Evolutionary conservation across 2,329 filamentous ascomycete species (phyloP).

Genomic region (Pseudocercospora ulei): DNA sequence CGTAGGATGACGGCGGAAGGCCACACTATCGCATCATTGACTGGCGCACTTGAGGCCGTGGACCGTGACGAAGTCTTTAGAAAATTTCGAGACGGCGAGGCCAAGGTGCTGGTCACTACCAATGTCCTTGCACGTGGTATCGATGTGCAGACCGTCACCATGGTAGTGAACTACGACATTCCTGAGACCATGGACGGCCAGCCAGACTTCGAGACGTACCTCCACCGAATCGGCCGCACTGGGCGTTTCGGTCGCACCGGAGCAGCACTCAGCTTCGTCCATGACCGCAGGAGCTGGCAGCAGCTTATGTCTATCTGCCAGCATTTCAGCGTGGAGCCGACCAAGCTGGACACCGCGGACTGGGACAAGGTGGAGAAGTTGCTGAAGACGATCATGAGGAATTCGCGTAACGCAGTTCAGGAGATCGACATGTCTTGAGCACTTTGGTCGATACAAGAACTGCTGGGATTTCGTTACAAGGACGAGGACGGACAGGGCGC

Average conservation of each 20-base stretch:
- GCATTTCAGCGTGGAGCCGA: constrained; percentile 71
- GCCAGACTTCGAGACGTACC: constrained; percentile 87
- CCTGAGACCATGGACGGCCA: constrained; percentile 51
- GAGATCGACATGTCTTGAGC: constrained; percentile 19
- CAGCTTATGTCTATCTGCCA: constrained; percentile 70
- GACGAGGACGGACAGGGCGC: background rate
- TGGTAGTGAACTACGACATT: constrained; percentile 90
- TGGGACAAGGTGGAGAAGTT: constrained; percentile 83
- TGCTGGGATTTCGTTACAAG: background rate
- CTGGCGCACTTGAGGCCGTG: constrained; percentile 73
- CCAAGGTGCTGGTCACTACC: constrained; percentile 95
- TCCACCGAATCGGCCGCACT: constrained; percentile 94
- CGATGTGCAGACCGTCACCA: constrained; percentile 80
- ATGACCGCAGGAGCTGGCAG: constrained; percentile 69
- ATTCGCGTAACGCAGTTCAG: constrained; percentile 27
- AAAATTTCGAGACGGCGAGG: constrained; percentile 72
- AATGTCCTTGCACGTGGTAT: constrained; percentile 95
- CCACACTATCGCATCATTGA: constrained; percentile 82
- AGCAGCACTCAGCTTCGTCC: constrained; percentile 89
- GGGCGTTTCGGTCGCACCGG: constrained; percentile 94
- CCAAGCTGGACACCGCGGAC: constrained; percentile 71
- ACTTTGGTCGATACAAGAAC: background rate
- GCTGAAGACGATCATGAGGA: constrained; percentile 72
- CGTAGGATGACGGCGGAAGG: constrained; percentile 76
- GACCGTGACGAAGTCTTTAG: constrained; percentile 78